phyloP scores from a whole-genome alignment of 2,329 filamentous ascomycete species.

The Arthrobotrys iridis region DNA sequence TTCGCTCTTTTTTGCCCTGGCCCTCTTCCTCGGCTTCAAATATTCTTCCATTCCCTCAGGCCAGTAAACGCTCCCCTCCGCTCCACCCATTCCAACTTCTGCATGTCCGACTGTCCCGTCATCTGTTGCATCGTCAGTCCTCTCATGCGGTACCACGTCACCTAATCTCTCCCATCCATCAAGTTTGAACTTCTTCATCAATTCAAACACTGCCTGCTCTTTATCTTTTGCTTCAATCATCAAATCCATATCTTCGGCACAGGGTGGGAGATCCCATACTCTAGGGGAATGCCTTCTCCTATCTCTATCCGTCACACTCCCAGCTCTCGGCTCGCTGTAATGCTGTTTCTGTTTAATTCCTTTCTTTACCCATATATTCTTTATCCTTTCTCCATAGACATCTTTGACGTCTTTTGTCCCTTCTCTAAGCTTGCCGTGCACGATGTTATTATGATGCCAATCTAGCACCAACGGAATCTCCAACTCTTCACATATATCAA shows the following conservation, averaged over 20 bases:
- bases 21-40: slow-evolving; percentile 81
- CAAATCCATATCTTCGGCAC: slow-evolving; percentile 84
- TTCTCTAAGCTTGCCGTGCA: slow-evolving; percentile 79
- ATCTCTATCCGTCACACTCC: slow-evolving; percentile 80
- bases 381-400: slow-evolving; percentile 77
- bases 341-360: slow-evolving; percentile 95
- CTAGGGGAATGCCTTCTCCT: slow-evolving; percentile 85
- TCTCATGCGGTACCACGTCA: slow-evolving; percentile 75
- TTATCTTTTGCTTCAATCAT: slow-evolving; percentile 99
- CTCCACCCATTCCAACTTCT: slow-evolving; percentile 86
- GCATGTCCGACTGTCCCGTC: slow-evolving; percentile 65
- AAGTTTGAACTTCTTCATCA: slow-evolving; percentile 88
- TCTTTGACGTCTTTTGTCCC: slow-evolving; percentile 82
- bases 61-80: slow-evolving; percentile 86
- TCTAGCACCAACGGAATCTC: slow-evolving; percentile 92
- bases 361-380: slow-evolving; percentile 84
- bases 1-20: slow-evolving; percentile 68
- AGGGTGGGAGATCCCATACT: slow-evolving; percentile 82
- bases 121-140: slow-evolving; percentile 73
- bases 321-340: slow-evolving; percentile 81
- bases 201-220: slow-evolving; percentile 92
- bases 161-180: slow-evolving; percentile 73
- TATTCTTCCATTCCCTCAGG: slow-evolving; percentile 89
- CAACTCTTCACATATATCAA: slow-evolving; percentile 91
- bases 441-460: slow-evolving; percentile 94